Percentiles rank a stretch among this genome's conserved stretches.
phyloP scores from a whole-genome alignment of 495 filamentous ascomycete genomes.

The Aspergillus carlsbadensis region DNA sequence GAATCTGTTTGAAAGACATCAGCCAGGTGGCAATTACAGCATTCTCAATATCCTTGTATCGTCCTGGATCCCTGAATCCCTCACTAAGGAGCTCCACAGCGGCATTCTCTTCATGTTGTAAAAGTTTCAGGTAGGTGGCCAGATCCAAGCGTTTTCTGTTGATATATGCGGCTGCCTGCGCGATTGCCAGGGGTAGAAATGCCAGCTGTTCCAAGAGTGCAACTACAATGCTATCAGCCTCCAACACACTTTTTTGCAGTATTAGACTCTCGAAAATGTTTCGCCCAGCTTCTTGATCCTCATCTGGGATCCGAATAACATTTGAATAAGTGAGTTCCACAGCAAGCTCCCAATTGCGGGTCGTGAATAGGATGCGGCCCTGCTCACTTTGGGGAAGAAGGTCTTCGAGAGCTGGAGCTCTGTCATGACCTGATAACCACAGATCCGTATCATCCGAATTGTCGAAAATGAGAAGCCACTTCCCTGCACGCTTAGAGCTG shows the following conservation, averaged over 20 bases:
- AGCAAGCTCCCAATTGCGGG: slow-evolving; percentile 1
- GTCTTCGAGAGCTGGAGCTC: background rate
- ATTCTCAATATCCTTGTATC: slow-evolving; percentile 43
- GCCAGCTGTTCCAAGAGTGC: slow-evolving; percentile 15
- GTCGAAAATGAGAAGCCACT: slow-evolving; percentile 1
- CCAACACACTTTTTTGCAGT: background rate
- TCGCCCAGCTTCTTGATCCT: background rate
- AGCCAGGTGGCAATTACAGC: slow-evolving; percentile 55
- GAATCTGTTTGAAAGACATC: slow-evolving; percentile 51
- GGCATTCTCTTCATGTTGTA: slow-evolving; percentile 38
- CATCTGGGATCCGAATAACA: background rate
- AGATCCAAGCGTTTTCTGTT: slow-evolving; percentile 13
- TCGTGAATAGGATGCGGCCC: background rate
- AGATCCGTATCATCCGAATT: background rate
- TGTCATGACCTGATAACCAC: background rate
- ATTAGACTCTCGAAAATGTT: background rate
- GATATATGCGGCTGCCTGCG: slow-evolving; percentile 1
- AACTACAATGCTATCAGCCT: slow-evolving; percentile 21
- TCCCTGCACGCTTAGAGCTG: background rate
- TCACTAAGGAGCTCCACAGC: slow-evolving; percentile 41
- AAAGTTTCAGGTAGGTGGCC: slow-evolving; percentile 40
- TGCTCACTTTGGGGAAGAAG: background rate
- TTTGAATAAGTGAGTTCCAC: background rate
- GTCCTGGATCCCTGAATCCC: slow-evolving; percentile 44
- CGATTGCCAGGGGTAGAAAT: background rate